phyloP scores from a whole-genome alignment of 306 rosid genomes.

The Cercis canadensis region DNA sequence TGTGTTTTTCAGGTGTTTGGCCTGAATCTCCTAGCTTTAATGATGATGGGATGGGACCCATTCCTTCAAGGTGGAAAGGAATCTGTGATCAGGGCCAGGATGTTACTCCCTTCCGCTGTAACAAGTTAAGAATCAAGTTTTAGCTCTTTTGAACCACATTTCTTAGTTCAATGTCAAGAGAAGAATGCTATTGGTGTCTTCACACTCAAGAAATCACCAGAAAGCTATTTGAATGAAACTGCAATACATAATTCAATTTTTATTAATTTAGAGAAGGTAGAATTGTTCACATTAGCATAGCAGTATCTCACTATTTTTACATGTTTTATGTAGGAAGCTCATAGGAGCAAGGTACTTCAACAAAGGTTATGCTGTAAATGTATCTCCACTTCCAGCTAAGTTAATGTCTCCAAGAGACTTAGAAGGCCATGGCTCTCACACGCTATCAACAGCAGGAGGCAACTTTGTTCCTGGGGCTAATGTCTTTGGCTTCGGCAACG shows the following conservation, averaged over 20 bases:
- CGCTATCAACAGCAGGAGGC: slow-evolving; percentile 76
- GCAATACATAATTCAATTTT: no score
- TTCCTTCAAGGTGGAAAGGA: slow-evolving; percentile 83
- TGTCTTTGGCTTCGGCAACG: slow-evolving; percentile 60
- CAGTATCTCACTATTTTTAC: background rate
- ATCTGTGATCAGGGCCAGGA: slow-evolving; percentile 41
- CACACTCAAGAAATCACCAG: background rate
- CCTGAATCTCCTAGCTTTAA: slow-evolving; percentile 66
- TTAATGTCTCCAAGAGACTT: slow-evolving; percentile 43
- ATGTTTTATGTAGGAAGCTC: slow-evolving; percentile 56
- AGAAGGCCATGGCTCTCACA: slow-evolving; percentile 82
- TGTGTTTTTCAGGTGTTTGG: slow-evolving; percentile 63
- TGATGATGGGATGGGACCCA: slow-evolving; percentile 63
- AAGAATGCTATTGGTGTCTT: no score
- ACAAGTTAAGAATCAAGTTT: slow-evolving; percentile 45
- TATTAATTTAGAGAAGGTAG: no score
- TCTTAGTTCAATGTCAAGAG: no score
- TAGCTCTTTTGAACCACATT: no score
- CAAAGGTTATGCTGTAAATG: slow-evolving; percentile 47
- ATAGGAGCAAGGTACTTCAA: slow-evolving; percentile 84
- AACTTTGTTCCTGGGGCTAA: slow-evolving; percentile 55
- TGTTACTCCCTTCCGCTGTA: slow-evolving; percentile 52
- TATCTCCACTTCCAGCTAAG: background rate
- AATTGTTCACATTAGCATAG: no score
- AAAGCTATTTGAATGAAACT: background rate